Percentiles rank a stretch among this genome's conserved stretches.
These are phyloP conservation scores for Corchorus capsularis DNA, from an alignment of 345 rosid species.

Conservation along the genomic window DNA sequence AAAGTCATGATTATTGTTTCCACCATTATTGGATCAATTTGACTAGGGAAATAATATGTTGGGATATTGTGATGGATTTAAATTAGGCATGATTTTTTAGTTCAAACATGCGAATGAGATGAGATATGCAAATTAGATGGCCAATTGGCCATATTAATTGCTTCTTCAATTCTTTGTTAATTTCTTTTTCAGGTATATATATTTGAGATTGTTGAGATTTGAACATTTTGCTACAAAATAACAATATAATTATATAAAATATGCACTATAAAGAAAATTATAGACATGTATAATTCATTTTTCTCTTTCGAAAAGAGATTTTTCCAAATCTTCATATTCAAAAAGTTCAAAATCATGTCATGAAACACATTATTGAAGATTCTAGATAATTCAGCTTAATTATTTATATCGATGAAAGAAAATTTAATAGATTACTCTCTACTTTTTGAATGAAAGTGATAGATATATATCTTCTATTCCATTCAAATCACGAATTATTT, in stretches of 20 bases:
- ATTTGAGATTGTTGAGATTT: too few relatives aligned
- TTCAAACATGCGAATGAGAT: background rate
- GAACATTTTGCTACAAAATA: too few relatives aligned
- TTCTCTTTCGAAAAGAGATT: background rate
- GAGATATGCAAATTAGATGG: background rate
- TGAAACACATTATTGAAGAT: background rate
- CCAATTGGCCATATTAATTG: too few relatives aligned
- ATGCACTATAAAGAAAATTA: background rate
- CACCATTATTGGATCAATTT: background rate
- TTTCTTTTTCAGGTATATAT: too few relatives aligned
- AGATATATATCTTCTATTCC: background rate
- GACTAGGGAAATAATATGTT: background rate
- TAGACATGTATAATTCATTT: background rate
- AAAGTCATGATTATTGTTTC: slow-evolving; percentile 13
- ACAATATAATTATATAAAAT: too few relatives aligned
- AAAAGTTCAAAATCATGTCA: background rate
- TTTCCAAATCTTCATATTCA: background rate
- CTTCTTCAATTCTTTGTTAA: too few relatives aligned
- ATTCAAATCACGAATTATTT: slow-evolving; percentile 11
- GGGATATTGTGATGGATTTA: background rate
- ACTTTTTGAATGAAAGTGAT: background rate
- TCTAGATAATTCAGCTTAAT: background rate
- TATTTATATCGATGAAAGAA: background rate
- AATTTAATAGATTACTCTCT: background rate
- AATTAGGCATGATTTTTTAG: too few relatives aligned